These are phyloP conservation scores for Phytophthora citrophthora DNA, from an alignment of 352 stramenopile species.

Conservation along the genomic window DNA sequence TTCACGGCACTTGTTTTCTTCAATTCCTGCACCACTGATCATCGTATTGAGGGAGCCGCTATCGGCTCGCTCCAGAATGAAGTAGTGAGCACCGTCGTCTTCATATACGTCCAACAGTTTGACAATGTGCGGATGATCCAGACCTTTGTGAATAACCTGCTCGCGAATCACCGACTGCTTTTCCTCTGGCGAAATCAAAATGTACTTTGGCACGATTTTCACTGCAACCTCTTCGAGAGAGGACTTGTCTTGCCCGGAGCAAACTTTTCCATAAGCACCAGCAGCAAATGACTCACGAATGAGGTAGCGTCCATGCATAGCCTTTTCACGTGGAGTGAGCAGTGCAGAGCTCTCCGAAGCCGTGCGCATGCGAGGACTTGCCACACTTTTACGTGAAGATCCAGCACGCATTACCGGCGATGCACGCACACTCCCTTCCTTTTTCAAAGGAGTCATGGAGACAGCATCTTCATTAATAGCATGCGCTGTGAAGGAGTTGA, in stretches of 20 bases:
- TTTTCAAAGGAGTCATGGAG: conserved; percentile 12
- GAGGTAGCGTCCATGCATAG: conserved; percentile 73
- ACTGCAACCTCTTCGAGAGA: conserved; percentile 69
- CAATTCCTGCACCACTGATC: conserved; percentile 56
- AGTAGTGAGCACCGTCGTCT: conserved; percentile 77
- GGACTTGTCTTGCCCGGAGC: conserved; percentile 51
- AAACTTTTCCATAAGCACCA: conserved; percentile 72
- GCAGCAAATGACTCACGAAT: conserved; percentile 79
- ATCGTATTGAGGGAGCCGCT: conserved; percentile 59
- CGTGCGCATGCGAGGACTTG: conserved; percentile 23
- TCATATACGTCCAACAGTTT: conserved; percentile 79
- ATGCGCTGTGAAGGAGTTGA: conserved; percentile 21
- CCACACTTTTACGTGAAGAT: conserved; percentile 16
- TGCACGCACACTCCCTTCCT: conserved; percentile 5
- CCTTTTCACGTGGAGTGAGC: conserved; percentile 64
- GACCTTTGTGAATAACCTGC: conserved; percentile 69
- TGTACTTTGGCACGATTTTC: conserved; percentile 82
- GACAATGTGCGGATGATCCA: conserved; percentile 77
- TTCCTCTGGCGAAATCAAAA: conserved; percentile 70
- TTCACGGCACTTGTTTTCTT: conserved; percentile 54
- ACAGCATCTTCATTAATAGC: conserved; percentile 17
- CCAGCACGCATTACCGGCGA: conserved; percentile 9
- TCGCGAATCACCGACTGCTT: conserved; percentile 79
- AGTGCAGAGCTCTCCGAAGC: conserved; percentile 42
- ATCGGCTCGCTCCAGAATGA: conserved; percentile 72